phyloP scores from a whole-genome alignment of 305 asterid species.

The Salvia sclarea region DNA sequence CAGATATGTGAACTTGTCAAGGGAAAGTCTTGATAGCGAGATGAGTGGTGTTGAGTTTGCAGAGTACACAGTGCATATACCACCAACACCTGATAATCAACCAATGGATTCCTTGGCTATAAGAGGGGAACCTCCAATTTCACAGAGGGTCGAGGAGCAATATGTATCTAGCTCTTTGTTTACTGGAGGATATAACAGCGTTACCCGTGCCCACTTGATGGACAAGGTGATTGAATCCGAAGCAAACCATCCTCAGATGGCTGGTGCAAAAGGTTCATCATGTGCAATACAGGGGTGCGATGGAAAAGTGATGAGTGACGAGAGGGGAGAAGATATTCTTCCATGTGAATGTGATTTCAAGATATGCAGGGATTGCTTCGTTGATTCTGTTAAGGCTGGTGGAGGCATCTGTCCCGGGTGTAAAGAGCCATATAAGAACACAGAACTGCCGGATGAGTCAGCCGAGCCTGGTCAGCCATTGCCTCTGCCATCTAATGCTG shows the following conservation, averaged over 20 bases:
- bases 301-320: constrained; percentile 90
- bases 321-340: constrained; percentile 83
- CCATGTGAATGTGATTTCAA: constrained; percentile 97
- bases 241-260: constrained; percentile 92
- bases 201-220: constrained; percentile 92
- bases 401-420: constrained; percentile 94
- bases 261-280: constrained; percentile 86
- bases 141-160: constrained; percentile 93
- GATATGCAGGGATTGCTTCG: constrained; percentile 87
- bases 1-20: constrained; percentile 73
- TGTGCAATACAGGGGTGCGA: constrained; percentile 90
- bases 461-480: constrained; percentile 55
- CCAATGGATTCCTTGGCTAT: constrained; percentile 64
- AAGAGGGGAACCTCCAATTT: constrained; percentile 57
- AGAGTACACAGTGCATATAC: constrained; percentile 81
- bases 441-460: constrained; percentile 50
- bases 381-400: constrained; percentile 75
- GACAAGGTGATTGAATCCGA: constrained; percentile 95
- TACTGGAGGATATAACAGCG: constrained; percentile 86
- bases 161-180: constrained; percentile 88
- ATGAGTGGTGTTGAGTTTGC: constrained; percentile 60
- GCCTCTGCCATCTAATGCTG: constrained; percentile 59
- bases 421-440: constrained; percentile 81
- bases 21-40: constrained; percentile 83
- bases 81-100: constrained; percentile 93